Evolutionary conservation across 495 filamentous ascomycete genomes (phyloP).

Genomic region (Daldinia loculata): DNA sequence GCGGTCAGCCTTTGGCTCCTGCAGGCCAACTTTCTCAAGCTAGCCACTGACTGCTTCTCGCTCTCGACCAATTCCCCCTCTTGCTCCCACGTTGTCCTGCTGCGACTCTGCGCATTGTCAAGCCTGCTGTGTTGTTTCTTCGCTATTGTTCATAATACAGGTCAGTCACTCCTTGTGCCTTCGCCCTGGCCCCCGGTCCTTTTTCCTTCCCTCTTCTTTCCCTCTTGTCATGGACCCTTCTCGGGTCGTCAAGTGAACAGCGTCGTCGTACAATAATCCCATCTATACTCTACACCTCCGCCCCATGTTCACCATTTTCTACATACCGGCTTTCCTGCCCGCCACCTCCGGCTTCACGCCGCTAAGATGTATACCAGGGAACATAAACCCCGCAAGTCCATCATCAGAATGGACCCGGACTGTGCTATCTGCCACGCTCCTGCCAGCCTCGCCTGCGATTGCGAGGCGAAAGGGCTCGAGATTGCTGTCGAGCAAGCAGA

Average conservation of each 20-base stretch:
- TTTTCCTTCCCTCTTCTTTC: conserved; percentile 42
- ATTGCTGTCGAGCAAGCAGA: conserved; percentile 73
- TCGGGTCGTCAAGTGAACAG: conserved; percentile 45
- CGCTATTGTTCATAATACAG: conserved; percentile 50
- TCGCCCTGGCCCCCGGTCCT: conserved; percentile 39
- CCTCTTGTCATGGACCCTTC: conserved; percentile 47
- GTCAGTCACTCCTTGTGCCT: conserved; percentile 50
- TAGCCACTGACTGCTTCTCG: conserved; percentile 47
- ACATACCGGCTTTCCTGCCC: conserved; percentile 41
- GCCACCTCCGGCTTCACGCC: conserved; percentile 47
- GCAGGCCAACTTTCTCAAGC: conserved; percentile 41
- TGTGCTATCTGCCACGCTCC: conserved; percentile 76
- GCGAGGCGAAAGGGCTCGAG: conserved; percentile 73
- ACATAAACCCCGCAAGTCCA: conserved; percentile 54
- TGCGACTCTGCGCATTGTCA: conserved; percentile 44
- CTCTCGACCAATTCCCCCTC: conserved; percentile 45
- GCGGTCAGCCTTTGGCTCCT: conserved; percentile 45
- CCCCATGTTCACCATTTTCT: conserved; percentile 45
- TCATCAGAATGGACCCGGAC: conserved; percentile 71
- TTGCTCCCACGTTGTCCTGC: conserved; percentile 50
- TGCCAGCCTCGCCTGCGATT: conserved; percentile 69
- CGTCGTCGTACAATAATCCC: conserved; percentile 47
- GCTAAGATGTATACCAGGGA: conserved; percentile 64
- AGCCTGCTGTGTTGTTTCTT: conserved; percentile 48
- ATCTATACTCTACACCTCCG: conserved; percentile 31